Evolutionary conservation across 495 filamentous ascomycete species (phyloP), one percentile per base, ranked within the genome.

Genomic region (Podospora bellae-mahoneyi): DNA sequence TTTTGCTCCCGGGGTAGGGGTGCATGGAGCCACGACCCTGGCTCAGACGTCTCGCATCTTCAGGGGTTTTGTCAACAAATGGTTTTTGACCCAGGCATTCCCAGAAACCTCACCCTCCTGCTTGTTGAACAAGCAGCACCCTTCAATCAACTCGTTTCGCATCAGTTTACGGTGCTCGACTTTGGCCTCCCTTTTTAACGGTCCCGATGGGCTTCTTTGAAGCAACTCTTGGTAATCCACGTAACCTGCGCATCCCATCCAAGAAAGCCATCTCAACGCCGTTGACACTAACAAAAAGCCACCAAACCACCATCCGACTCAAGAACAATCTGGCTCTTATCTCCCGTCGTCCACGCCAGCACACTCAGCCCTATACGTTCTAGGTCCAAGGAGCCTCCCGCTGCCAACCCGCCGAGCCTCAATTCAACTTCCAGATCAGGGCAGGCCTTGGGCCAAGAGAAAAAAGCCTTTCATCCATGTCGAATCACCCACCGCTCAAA

Each of bases 381-480:
- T 48, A 13, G 39, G 39, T 48, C 13, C 39, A 48, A 48, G 39
- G 39, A 48, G 39, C 13, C 39, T 48, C 39, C 39, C 39, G 39
- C 39, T 10, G 39, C 39, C 39, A 48, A 16, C 9, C 39, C 39
- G 39, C 39, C 39, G 39, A 48, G 39, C 39, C 39, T 48, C 39
- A 18, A 6, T 3, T 13, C 9, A 48, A 48, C 39, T 48, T 48
- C 39, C 39, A 48, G 39, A 48, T 48, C 39, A 48, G 13, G 39
- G 39, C 39, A 48, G 9, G 13, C 39, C 39, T 48, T 48, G 39
- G 39, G 0, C 7, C 9, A 58, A 58, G 55, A 58, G 19, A 58
- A 58, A 58, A 58, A 58, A 58, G 13, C 23, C 19, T 58, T 58
- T 58, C 55, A 20, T 20, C 55, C n/a, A 20, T 20, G 55, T 57